Base-by-base conservation (phyloP, 2,329 filamentous ascomycete species). In the Trichoderma citrinoviride region DNA sequence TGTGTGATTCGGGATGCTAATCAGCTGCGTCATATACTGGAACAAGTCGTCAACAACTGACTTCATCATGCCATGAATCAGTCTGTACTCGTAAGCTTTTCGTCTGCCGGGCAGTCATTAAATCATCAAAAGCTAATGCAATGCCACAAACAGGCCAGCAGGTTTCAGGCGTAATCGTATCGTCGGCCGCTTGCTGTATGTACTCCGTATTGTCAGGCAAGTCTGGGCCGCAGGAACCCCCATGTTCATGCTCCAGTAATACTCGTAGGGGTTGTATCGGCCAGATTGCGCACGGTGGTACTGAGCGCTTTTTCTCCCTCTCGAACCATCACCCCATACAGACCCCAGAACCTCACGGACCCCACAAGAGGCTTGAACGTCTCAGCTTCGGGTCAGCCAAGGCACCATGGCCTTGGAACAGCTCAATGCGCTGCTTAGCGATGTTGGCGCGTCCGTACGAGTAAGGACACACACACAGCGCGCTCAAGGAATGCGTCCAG, bases 301-400 rank as follows among this genome's bases (percentile, higher is more conserved):
- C 46, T 62, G 60, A 54, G 60, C 49, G 60, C 49, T 62, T 62
- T 62, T 62, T 54, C 19, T 53, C 49, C 14, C 41, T n/a, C 58
- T 61, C 60, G 60, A 62, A 54, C 58, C 60, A 61, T 53, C 40
- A 62, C 60, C 60, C 60, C 60, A 62, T 62, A 44, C 60, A 12
- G 58, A 61, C 49, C 60, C 60, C 49, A 52, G 49, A 43, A 50
- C 21, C 25, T 21, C 44, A 10, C 21, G 25, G 27, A 53, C 60
- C 46, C 60, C 60, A 62, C 60, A 21, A 10, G 56, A 37, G 49
- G 25, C 60, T 49, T 62, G 60, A 53, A 62, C 37, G 60, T 62
- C 60, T 62, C 60, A 62, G 21, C 25, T 62, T 53, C 37, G 57
- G 58, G 58, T 37, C 27, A 37, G 60, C 49, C 60, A 62, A 54